Conservation (phyloP, 129 eudicot species). For the Sambucus nigra region DNA sequence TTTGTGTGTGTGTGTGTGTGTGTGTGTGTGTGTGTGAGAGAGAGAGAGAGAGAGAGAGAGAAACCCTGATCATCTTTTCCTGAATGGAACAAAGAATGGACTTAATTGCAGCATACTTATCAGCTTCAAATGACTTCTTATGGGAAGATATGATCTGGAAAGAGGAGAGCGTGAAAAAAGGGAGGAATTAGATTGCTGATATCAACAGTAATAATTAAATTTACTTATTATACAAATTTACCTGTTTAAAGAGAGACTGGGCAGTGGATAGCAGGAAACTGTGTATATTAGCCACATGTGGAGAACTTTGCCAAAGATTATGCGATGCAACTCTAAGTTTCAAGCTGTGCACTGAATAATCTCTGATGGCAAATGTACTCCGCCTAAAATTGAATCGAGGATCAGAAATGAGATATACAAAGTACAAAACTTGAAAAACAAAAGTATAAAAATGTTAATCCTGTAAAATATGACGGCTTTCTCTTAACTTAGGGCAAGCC, state of each 20-base stretch:
- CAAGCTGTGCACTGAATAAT: constrained; percentile 44
- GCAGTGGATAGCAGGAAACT: constrained; percentile 46
- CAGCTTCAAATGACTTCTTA: constrained; percentile 62
- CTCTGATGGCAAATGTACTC: constrained; percentile 34
- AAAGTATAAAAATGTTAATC: too few relatives aligned
- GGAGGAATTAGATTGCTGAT: neutral
- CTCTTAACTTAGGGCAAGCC: too few relatives aligned
- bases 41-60: neutral
- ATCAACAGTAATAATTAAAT: neutral
- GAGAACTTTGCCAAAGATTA: constrained; percentile 56
- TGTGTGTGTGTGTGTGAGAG: too few relatives aligned
- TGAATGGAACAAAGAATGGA: constrained; percentile 24
- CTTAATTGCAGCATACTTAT: constrained; percentile 32
- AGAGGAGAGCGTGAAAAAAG: neutral
- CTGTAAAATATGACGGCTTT: too few relatives aligned
- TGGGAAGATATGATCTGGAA: constrained; percentile 73
- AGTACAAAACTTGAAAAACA: neutral
- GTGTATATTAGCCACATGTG: constrained; percentile 20
- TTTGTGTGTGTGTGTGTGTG: too few relatives aligned
- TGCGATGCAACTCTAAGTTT: constrained; percentile 66
- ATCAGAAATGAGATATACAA: constrained; percentile 1
- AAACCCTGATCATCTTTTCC: constrained; percentile 24
- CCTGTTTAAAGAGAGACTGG: constrained; percentile 65
- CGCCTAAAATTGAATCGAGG: constrained; percentile 25
- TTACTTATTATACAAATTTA: constrained; percentile 8